Base-by-base conservation (phyloP, 352 stramenopile species). In the Aphanomyces invadans region DNA sequence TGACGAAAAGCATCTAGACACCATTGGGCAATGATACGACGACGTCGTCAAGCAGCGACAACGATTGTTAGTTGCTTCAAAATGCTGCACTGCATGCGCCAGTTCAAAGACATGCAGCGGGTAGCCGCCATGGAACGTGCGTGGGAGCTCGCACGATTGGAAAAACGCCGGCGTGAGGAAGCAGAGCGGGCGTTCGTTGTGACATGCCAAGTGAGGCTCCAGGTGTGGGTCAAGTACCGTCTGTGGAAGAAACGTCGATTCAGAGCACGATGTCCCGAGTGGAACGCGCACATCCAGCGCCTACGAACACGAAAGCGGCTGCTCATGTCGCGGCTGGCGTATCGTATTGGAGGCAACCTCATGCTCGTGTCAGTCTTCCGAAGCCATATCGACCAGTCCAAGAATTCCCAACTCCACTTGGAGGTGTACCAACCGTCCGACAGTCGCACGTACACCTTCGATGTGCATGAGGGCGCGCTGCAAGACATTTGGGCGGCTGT, bases 291-390 rank as follows among this genome's bases (percentile, higher is more conserved):
- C 32, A 36, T 23, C 12, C 49, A 60, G 21, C 60, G 60, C 42
- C 19, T 67, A n/a, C 25, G 48, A 9, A 59, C 21, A 3, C 45
- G 60, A 4, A 36, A 36, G 49, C 29, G 49, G 15, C 60, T 39
- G 38, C 54, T 46, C 32, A 31, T 67, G 7, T 7, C 48, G 9
- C 60, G 60, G 5, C 33, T 67, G 15, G 60, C 28, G 19, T 12
- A 2, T 19, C 38, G 49, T 26, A 21, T 67, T 4, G 60, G 38
- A 15, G 60, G 60, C 26, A 28, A 31, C 33, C 45, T 42, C 33
- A 19, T 67, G 19, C 4, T 57, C 21, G 32, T 67, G 19, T 36
- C 60, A 3, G 60, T 67, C 17, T 67, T 67, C 28, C 60, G 60
- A 33, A 51, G 60, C 33, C 60, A 67, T 28, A 44, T 67, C 21